Base-by-base conservation (phyloP, 495 filamentous ascomycete genomes). In the Aspergillus campestris region DNA sequence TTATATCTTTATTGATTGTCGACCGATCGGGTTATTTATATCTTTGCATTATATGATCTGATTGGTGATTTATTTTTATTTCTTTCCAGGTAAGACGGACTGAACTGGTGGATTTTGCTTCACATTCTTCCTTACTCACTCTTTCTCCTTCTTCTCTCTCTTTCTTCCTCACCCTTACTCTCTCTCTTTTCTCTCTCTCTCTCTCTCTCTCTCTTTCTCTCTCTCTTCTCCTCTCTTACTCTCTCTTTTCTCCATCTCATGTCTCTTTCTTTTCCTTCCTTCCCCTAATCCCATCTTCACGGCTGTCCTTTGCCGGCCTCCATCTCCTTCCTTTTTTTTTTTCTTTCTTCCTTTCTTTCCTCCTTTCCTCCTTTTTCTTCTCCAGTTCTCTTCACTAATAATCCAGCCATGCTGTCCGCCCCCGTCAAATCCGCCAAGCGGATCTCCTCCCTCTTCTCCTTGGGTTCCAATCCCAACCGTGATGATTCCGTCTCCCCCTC, bases 341-440 rank as follows among this genome's bases (percentile, higher is more conserved):
- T 38, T 15, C 37, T 41, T 34, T 39, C 47, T 48, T 31, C 41
- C 44, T 47, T 24, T 38, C 37, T 31, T 15, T 42, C 18, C 4
- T 35, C 40, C 44, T 49, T 39, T 32, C 40, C 13, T 52, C 37
- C 14, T 31, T 43, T 41, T 18, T 13, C 28, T 33, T 12, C n/a
- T n/a, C n/a, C 2, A 15, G 13, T 34, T 31, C 32, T 34, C 14
- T 4, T 24, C 2, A 2, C 47, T 33, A 7, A 32, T 39, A 52
- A 48, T 48, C 34, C 42, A 36, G 34, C 30, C 35, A 73, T 73
- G 68, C 57, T 72, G 55, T 72, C 68, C 27, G 69, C 65, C 64
- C 70, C 68, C 40, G 65, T 66, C 49, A 73, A 71, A 53, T 68
- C 69, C 51, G 68, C 70, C 48, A 69, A 71, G 62, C 70, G 70